Conservation (phyloP, 2,329 filamentous ascomycete species). For the Fusarium sp. region DNA sequence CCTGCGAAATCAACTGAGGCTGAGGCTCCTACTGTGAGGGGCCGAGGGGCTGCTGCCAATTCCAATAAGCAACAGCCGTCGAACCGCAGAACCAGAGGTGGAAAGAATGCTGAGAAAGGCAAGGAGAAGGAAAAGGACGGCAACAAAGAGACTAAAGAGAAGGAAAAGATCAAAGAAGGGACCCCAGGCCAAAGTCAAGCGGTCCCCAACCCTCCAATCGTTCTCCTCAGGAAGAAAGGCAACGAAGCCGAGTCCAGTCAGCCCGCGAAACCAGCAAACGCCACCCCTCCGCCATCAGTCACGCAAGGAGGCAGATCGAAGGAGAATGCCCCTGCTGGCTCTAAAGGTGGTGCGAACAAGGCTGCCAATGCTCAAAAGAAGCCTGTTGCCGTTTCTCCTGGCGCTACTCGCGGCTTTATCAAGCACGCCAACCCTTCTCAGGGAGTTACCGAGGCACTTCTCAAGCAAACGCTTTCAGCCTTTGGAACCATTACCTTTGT, state of each 20-base stretch:
- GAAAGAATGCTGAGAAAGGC: constrained; percentile 57
- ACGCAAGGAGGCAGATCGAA: constrained; percentile 51
- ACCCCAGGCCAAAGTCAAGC: constrained; percentile 34
- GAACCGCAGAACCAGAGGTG: constrained; percentile 53
- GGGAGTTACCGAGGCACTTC: constrained; percentile 85
- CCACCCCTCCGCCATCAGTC: constrained; percentile 45
- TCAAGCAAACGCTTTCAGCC: constrained; percentile 78
- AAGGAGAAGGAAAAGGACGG: constrained; percentile 53
- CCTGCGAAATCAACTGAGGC: constrained; percentile 38
- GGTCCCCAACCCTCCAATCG: constrained; percentile 54
- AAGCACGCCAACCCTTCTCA: constrained; percentile 91
- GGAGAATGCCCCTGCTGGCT: constrained; percentile 33
- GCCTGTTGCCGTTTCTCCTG: constrained; percentile 49
- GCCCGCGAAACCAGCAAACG: constrained; percentile 46
- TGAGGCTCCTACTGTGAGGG: constrained; percentile 41
- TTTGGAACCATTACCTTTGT: constrained; percentile 84
- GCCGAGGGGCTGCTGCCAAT: constrained; percentile 36
- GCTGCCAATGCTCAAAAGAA: constrained; percentile 53
- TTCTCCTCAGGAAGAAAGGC: constrained; percentile 58
- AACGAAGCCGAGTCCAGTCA: constrained; percentile 46
- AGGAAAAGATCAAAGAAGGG: constrained; percentile 46
- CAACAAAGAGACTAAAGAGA: constrained; percentile 43
- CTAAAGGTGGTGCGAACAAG: constrained; percentile 47
- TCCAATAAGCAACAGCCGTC: constrained; percentile 48
- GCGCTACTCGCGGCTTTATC: constrained; percentile 77